Evolutionary conservation across 495 filamentous ascomycete species (phyloP).

Genomic region (Poronia punctata): DNA sequence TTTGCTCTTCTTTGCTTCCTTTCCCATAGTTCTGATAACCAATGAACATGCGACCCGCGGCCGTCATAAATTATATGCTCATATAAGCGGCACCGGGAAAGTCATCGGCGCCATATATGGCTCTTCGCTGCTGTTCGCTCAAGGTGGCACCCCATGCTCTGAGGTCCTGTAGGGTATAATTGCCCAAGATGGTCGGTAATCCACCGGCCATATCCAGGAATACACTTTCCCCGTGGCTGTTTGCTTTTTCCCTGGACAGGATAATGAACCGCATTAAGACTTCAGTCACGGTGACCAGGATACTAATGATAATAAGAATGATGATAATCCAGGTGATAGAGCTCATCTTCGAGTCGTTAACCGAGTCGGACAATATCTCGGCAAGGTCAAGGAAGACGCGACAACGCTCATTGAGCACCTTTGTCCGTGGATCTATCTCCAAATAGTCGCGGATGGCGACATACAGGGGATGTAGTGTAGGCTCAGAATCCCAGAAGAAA

Average conservation of each 20-base stretch:
- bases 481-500: constrained; percentile 98
- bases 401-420: constrained; percentile 94
- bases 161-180: constrained; percentile 37
- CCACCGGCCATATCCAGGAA: constrained; percentile 7
- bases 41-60: neutral
- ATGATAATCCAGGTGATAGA: constrained; percentile 97
- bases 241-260: constrained; percentile 42
- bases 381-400: constrained; percentile 94
- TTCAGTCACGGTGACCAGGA: constrained; percentile 83
- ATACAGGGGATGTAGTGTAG: constrained; percentile 90
- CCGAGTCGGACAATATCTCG: constrained; percentile 86
- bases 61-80: constrained; percentile 21
- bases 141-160: constrained; percentile 29
- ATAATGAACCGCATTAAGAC: constrained; percentile 83
- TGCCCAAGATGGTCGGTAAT: constrained; percentile 13
- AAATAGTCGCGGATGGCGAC: constrained; percentile 93
- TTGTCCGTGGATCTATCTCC: constrained; percentile 89
- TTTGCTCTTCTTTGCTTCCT: no score
- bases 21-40: no score
- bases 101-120: constrained; percentile 39
- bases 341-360: constrained; percentile 91
- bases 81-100: constrained; percentile 37
- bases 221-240: constrained; percentile 7
- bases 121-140: constrained; percentile 31
- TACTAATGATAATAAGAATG: constrained; percentile 81